Base-by-base conservation (phyloP, 2,329 filamentous ascomycete species). In the Exophiala sp. region DNA sequence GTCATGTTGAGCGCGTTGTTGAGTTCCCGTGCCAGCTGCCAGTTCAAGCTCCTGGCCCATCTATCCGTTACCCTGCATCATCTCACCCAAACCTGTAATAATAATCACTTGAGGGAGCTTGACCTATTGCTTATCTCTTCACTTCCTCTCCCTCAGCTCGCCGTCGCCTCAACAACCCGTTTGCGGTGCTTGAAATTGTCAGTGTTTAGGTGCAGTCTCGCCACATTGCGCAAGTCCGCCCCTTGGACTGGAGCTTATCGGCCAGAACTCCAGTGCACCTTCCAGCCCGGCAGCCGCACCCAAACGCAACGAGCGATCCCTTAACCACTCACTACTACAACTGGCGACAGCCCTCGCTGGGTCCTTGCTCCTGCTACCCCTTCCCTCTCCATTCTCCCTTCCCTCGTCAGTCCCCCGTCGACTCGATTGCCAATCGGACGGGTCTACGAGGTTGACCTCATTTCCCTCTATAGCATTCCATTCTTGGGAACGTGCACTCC, bases 401-500 rank as follows among this genome's bases (percentile, higher is more conserved):
- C 38, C 46, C 48, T 57, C 53, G 41, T 39, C 43, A 44, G 45
- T 52, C 43, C 40, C 48, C 46, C 47, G 45, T 50, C 39, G 38
- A 46, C 44, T 46, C 48, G 37, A 32, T 37, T 39, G 45, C 29
- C 40, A 52, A 22, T 54, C 46, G 43, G 50, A 49, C 43, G 51
- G 46, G 51, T 43, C 39, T 54, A 38, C 41, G 42, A 54, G 45
- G 42, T 52, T 48, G 22, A 24, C 29, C 46, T 22, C 35, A 52
- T 37, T 38, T 40, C 34, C 22, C 22, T 43, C 43, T 43, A 44
- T 56, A 46, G 41, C 42, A 53, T 57, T 53, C 51, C 48, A 52
- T 27, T 35, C 42, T 21, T 32, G 43, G 56, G 56, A 55, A 56
- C 48, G 51, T 53, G 56, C 56, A 52, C 56, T 53, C 52, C 52